phyloP scores from a whole-genome alignment of 352 stramenopile species.

The Globisporangium parvum region DNA sequence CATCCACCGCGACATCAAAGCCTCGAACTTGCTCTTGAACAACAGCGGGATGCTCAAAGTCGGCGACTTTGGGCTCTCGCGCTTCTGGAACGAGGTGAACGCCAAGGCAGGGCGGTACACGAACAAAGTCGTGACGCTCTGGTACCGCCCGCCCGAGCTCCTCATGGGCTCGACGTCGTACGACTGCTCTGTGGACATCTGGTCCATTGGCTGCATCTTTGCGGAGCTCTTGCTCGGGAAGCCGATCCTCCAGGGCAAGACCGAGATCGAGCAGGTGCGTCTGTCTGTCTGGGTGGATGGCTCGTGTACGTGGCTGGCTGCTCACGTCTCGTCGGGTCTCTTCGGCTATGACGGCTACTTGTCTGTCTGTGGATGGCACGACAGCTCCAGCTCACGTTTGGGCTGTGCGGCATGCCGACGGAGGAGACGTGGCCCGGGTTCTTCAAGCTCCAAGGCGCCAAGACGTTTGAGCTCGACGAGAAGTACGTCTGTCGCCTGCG shows the following conservation, averaged over 20 bases:
- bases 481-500: slow-evolving; percentile 71
- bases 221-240: slow-evolving; percentile 72
- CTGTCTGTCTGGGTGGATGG: not conserved
- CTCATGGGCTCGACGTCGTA: slow-evolving; percentile 91
- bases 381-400: slow-evolving; percentile 77
- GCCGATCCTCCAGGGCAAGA: slow-evolving; percentile 78
- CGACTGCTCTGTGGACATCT: slow-evolving; percentile 91
- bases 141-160: slow-evolving; percentile 92
- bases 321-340: not conserved
- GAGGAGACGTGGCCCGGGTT: slow-evolving; percentile 79
- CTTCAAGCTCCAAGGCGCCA: slow-evolving; percentile 63
- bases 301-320: not conserved
- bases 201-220: slow-evolving; percentile 91
- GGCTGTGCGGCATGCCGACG: slow-evolving; percentile 64
- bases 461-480: slow-evolving; percentile 64
- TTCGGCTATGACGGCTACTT: too few relatives aligned
- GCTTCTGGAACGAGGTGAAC: slow-evolving; percentile 84
- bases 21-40: slow-evolving; percentile 80
- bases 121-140: slow-evolving; percentile 95
- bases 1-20: slow-evolving; percentile 84
- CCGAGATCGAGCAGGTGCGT: slow-evolving; percentile 75
- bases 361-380: slow-evolving; percentile 6
- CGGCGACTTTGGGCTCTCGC: slow-evolving; percentile 74
- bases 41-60: slow-evolving; percentile 84
- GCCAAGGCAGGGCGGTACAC: slow-evolving; percentile 83